Evolutionary conservation across 2,329 filamentous ascomycete genomes (phyloP).

Genomic region (Talaromyces sp.): DNA sequence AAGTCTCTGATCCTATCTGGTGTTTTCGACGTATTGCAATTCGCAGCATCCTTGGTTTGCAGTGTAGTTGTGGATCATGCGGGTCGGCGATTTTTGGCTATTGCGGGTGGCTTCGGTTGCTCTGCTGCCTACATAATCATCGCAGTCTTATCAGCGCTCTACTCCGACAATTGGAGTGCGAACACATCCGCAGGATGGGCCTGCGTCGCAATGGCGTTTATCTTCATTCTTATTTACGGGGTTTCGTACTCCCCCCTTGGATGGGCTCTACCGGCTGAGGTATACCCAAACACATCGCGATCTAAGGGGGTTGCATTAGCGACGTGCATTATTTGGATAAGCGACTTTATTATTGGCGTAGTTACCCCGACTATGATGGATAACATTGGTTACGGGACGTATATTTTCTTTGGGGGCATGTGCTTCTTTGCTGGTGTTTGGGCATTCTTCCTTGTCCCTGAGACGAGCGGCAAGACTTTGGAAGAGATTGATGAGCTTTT

Average conservation of each 20-base stretch:
- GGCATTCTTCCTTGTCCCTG: neutral
- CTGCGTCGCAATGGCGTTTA: neutral
- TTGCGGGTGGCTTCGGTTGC: neutral
- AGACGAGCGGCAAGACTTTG: neutral
- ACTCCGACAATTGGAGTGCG: neutral
- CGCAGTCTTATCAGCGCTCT: neutral
- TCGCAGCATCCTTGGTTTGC: neutral
- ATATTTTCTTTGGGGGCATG: neutral
- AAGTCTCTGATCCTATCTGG: neutral
- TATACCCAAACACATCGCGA: neutral
- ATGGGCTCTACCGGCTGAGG: constrained; percentile 1
- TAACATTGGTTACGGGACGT: neutral
- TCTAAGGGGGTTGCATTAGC: neutral
- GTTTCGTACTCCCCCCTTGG: neutral
- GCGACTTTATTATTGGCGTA: neutral
- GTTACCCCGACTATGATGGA: neutral
- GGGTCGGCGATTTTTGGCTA: neutral
- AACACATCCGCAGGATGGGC: neutral
- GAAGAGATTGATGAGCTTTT: neutral
- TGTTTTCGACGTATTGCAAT: neutral
- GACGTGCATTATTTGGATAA: neutral
- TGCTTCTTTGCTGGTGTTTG: neutral
- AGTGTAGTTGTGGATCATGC: neutral
- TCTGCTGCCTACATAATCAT: neutral
- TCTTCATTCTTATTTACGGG: neutral